Evolutionary conservation across 2,329 filamentous ascomycete species (phyloP).

Genomic region (Trichoderma atrobrunneum): DNA sequence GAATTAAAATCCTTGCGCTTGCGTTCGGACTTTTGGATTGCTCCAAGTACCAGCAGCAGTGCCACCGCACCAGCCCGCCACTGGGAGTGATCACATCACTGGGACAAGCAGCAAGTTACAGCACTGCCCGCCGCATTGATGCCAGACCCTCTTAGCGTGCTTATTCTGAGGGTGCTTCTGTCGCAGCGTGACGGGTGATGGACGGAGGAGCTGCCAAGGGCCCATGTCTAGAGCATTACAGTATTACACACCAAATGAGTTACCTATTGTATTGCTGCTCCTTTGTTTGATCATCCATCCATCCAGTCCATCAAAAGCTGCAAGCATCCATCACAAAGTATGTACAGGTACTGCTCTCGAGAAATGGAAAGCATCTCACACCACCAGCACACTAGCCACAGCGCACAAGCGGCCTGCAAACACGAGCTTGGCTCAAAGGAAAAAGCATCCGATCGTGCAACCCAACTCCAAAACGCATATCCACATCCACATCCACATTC

Average conservation of each 20-base stretch:
- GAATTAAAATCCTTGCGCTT: not conserved
- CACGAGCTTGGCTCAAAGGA: not conserved
- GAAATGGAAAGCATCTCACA: not conserved
- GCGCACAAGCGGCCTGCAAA: not conserved
- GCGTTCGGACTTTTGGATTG: not conserved
- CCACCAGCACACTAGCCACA: not conserved
- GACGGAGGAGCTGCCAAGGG: not conserved
- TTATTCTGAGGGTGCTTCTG: not conserved
- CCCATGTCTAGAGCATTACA: not conserved
- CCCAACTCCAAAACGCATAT: not conserved
- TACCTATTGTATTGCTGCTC: no score
- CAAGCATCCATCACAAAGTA: not conserved
- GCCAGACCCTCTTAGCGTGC: not conserved
- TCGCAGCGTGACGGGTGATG: not conserved
- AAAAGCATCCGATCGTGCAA: not conserved
- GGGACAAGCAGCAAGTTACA: not conserved
- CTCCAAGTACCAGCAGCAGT: not conserved
- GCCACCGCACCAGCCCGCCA: conserved; percentile 6
- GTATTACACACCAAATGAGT: no score
- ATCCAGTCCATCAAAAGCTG: no score
- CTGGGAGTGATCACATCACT: not conserved
- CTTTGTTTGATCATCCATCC: no score
- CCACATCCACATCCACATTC: not conserved
- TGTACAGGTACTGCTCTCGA: not conserved
- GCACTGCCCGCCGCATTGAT: conserved; percentile 13